phyloP scores from a whole-genome alignment of 2,329 filamentous ascomycete species.

The Berkeleyomyces rouxiae region DNA sequence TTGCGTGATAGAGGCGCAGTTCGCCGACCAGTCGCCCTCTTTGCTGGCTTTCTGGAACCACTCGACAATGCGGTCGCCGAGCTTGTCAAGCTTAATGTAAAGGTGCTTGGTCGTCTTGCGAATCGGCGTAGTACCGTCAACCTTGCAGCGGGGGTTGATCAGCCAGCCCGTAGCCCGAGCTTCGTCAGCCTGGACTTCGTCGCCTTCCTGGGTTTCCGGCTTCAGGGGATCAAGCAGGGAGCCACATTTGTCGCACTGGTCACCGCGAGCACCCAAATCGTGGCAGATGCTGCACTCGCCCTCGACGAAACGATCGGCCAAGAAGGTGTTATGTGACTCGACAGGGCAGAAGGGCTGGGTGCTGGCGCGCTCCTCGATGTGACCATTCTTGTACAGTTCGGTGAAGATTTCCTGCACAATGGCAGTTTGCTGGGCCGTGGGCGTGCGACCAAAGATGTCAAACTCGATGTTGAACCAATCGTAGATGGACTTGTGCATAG shows the following conservation, averaged over 20 bases:
- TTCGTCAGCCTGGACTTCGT: conserved; percentile 19
- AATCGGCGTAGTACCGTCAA: conserved; percentile 69
- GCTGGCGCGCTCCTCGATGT: conserved; percentile 70
- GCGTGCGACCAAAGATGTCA: conserved; percentile 87
- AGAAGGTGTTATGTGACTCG: conserved; percentile 55
- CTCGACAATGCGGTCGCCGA: conserved; percentile 57
- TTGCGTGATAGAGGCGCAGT: conserved; percentile 60
- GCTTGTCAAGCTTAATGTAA: conserved; percentile 70
- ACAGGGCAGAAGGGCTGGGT: conserved; percentile 67
- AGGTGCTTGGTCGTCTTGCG: conserved; percentile 76
- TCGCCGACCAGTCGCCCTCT: conserved; percentile 60
- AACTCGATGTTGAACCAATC: conserved; percentile 93
- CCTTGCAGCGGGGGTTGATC: conserved; percentile 78
- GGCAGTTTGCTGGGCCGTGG: conserved; percentile 72
- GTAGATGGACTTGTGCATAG: conserved; percentile 78
- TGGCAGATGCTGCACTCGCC: conserved; percentile 60
- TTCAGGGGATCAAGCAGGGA: conserved; percentile 55
- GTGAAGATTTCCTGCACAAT: conserved; percentile 87
- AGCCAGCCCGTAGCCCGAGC: conserved; percentile 33
- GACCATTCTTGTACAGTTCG: conserved; percentile 77
- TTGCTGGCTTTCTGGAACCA: conserved; percentile 62
- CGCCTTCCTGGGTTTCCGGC: conserved; percentile 24
- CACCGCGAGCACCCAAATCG: conserved; percentile 53
- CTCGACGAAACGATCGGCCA: conserved; percentile 77
- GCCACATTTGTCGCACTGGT: conserved; percentile 63